Evolutionary conservation across 2,329 filamentous ascomycete genomes (phyloP), one percentile per base, ranked within the genome.

Genomic region (Metarhizium rileyi): DNA sequence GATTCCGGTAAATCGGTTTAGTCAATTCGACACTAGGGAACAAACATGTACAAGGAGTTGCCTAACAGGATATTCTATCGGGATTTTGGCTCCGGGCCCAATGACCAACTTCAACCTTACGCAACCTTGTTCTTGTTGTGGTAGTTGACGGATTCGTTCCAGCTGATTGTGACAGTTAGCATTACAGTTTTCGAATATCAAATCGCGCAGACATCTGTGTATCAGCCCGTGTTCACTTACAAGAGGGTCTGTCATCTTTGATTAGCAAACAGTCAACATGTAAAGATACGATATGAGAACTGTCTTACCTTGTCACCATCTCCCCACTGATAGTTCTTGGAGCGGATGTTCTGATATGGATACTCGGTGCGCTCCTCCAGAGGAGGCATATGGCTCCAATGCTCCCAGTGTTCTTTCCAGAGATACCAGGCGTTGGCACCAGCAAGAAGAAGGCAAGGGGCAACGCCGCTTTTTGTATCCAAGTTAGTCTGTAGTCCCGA

Each of bases 331-430:
- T 73, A 98, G 81, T 95, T 96, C 84, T 93, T 96, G 69, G 81
- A 80, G 68, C 93, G 87, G 70, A 98, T 87, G 80, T 98, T 98
- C 81, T 95, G 88, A 83, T 95, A 98, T 53, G 90, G 75, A 74
- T 97, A 98, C 77, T 97, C 88, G 63, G 79, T 73, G 66, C 87
- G 86, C 75, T 98, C 93, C 77, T 95, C 89, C 60, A 91, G 77
- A 58, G 93, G 87, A 53, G 86, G 81, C 70, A 87, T 73, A 74
- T 97, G 91, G 48, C 70, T 73, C 81, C 86, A 89, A 79, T 98
- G 93, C 73, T 94, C 87, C 91, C 91, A 97, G 74, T 98, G 93
- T 75, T 94, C 88, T 63, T 81, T 83, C 89, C 90, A 98, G 56
- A 95, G 83, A 66, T 84, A 83, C 70, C 86, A 95, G 62, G 90